phyloP scores from a whole-genome alignment of 108 stramenopile species.

The Nitzschia putrida region DNA sequence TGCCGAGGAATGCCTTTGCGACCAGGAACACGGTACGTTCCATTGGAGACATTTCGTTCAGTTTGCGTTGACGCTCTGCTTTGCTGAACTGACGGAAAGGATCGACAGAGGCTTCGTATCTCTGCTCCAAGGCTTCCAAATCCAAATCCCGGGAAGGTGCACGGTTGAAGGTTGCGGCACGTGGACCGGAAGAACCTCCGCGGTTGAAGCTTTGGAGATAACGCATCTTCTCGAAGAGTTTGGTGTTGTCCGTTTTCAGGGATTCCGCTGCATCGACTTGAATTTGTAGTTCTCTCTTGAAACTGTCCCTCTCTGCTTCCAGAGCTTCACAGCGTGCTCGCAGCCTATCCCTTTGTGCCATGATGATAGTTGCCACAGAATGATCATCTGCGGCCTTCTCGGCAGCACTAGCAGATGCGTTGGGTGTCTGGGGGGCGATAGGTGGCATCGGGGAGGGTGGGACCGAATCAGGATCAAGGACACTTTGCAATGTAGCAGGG shows the following conservation, averaged over 20 bases:
- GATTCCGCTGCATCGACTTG: constrained; percentile 78
- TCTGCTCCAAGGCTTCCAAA: constrained; percentile 84
- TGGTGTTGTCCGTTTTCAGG: constrained; percentile 84
- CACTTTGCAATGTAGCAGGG: constrained; percentile 58
- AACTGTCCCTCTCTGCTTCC: constrained; percentile 85
- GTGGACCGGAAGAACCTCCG: constrained; percentile 13
- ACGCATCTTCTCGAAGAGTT: constrained; percentile 88
- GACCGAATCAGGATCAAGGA: constrained; percentile 70
- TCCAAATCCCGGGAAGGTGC: constrained; percentile 73
- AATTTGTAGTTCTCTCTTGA: constrained; percentile 82
- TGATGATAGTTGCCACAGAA: constrained; percentile 88
- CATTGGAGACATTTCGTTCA: constrained; percentile 87
- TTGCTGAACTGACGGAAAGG: constrained; percentile 87
- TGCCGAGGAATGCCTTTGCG: constrained; percentile 77
- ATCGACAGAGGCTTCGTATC: constrained; percentile 88
- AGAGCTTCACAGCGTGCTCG: constrained; percentile 74
- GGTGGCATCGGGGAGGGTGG: constrained; percentile 23
- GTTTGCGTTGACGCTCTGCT: constrained; percentile 80
- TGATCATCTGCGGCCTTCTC: constrained; percentile 82
- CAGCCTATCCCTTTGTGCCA: constrained; percentile 86
- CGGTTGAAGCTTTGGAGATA: constrained; percentile 77
- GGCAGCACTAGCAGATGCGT: constrained; percentile 20
- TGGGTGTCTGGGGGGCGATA: constrained; percentile 20
- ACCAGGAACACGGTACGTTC: constrained; percentile 84
- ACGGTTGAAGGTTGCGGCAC: constrained; percentile 22